phyloP scores from a whole-genome alignment of 2,329 filamentous ascomycete species.

The Pseudogymnoascus sp. region DNA sequence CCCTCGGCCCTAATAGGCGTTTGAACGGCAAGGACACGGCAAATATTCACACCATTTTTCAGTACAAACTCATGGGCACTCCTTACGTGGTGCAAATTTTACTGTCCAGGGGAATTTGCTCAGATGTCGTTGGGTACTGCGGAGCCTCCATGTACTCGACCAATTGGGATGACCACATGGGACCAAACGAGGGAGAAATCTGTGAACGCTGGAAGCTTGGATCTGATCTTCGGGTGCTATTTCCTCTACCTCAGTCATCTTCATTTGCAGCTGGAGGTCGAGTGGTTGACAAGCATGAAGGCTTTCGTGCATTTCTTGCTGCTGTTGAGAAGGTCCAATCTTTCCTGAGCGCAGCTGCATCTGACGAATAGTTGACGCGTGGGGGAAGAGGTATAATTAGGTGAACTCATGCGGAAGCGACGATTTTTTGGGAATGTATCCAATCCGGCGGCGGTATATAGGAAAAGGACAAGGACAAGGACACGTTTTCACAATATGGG shows the following conservation, averaged over 20 bases:
- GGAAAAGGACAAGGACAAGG: constrained; percentile 1
- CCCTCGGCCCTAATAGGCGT: constrained; percentile 13
- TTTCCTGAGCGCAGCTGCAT: not conserved
- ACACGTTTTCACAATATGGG: not conserved
- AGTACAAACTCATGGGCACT: constrained; percentile 18
- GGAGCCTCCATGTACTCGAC: constrained; percentile 24
- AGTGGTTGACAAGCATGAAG: constrained; percentile 9
- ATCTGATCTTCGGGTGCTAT: constrained; percentile 16
- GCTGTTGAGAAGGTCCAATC: constrained; percentile 17
- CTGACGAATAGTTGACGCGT: not conserved
- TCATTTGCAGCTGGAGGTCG: not conserved
- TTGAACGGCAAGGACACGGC: constrained; percentile 17
- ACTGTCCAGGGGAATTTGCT: constrained; percentile 21
- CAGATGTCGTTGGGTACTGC: constrained; percentile 15
- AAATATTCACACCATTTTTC: constrained; percentile 20
- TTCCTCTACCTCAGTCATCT: constrained; percentile 14
- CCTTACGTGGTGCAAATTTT: constrained; percentile 26
- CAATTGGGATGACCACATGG: constrained; percentile 17
- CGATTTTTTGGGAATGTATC: constrained; percentile 1
- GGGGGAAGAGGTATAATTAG: not conserved
- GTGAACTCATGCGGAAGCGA: not conserved
- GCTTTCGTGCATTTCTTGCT: constrained; percentile 17
- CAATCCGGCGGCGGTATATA: not conserved
- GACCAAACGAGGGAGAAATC: constrained; percentile 12
- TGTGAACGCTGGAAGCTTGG: constrained; percentile 18